phyloP scores from a whole-genome alignment of 2,329 filamentous ascomycete species.

The Aurifilum marmelostoma region DNA sequence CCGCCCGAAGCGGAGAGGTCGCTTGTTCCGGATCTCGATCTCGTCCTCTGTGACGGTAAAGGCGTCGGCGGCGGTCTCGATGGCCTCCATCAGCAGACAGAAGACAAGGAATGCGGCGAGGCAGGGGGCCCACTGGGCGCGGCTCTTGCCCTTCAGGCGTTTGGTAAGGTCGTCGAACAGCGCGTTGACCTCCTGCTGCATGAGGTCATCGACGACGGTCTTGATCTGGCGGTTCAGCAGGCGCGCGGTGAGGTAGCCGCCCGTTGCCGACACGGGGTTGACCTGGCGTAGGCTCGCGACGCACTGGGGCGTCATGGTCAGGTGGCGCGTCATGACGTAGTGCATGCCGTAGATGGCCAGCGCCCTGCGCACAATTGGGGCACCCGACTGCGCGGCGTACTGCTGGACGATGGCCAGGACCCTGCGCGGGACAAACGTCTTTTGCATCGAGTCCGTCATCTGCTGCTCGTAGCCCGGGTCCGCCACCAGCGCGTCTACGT shows the following conservation, averaged over 20 bases:
- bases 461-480: slow-evolving; percentile 55
- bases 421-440: slow-evolving; percentile 50
- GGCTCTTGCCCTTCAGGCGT: slow-evolving; percentile 57
- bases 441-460: slow-evolving; percentile 51
- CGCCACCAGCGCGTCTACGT: slow-evolving; percentile 50
- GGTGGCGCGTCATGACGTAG: slow-evolving; percentile 59
- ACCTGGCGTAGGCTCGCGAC: slow-evolving; percentile 46
- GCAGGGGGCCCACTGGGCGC: slow-evolving; percentile 59
- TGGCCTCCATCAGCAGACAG: slow-evolving; percentile 62
- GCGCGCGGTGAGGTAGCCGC: slow-evolving; percentile 53
- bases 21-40: slow-evolving; percentile 46
- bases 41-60: slow-evolving; percentile 58
- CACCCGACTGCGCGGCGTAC: slow-evolving; percentile 52
- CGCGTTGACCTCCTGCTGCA: slow-evolving; percentile 53
- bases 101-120: slow-evolving; percentile 59
- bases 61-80: slow-evolving; percentile 56
- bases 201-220: slow-evolving; percentile 57
- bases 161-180: slow-evolving; percentile 58
- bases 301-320: slow-evolving; percentile 52
- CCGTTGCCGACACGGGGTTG: slow-evolving; percentile 48
- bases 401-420: slow-evolving; percentile 52
- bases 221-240: slow-evolving; percentile 62
- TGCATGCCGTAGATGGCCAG: slow-evolving; percentile 60
- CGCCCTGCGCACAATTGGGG: slow-evolving; percentile 55
- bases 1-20: slow-evolving; percentile 44